Conservation (phyloP, 2,329 filamentous ascomycete genomes). For the Xylariaceae sp. region DNA sequence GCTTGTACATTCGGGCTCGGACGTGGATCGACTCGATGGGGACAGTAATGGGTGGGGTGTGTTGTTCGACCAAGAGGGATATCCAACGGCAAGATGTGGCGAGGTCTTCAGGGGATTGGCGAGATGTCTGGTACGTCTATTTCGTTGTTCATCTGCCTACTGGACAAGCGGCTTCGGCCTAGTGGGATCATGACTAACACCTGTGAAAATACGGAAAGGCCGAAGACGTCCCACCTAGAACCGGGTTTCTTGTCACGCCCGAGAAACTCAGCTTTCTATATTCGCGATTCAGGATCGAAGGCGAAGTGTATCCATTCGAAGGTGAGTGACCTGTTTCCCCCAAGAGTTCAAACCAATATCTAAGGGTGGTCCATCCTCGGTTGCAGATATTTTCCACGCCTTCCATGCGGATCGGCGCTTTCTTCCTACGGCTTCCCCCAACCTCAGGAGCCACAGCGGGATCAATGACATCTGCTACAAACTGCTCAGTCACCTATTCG, state of each 20-base stretch:
- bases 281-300: slow-evolving; percentile 54
- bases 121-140: slow-evolving; percentile 58
- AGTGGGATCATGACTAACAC: background rate
- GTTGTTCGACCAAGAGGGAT: slow-evolving; percentile 63
- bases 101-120: slow-evolving; percentile 71
- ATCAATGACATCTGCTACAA: too few species aligned
- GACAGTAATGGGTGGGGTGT: slow-evolving; percentile 56
- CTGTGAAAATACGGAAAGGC: slow-evolving; percentile 41
- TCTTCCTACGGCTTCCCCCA: too few species aligned
- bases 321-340: too few species aligned
- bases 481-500: slow-evolving; percentile 54
- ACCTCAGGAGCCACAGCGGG: too few species aligned
- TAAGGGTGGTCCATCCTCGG: too few species aligned
- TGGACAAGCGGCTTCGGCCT: too few species aligned
- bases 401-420: too few species aligned
- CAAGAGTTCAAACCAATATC: too few species aligned
- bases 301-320: slow-evolving; percentile 64
- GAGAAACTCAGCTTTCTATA: slow-evolving; percentile 73
- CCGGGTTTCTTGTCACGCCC: slow-evolving; percentile 67
- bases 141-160: background rate
- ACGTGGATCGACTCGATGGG: background rate
- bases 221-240: slow-evolving; percentile 61
- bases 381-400: slow-evolving; percentile 44
- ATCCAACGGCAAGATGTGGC: slow-evolving; percentile 61
- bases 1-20: too few species aligned